phyloP scores from a whole-genome alignment of 257 asterid genomes.

The Echium plantagineum region DNA sequence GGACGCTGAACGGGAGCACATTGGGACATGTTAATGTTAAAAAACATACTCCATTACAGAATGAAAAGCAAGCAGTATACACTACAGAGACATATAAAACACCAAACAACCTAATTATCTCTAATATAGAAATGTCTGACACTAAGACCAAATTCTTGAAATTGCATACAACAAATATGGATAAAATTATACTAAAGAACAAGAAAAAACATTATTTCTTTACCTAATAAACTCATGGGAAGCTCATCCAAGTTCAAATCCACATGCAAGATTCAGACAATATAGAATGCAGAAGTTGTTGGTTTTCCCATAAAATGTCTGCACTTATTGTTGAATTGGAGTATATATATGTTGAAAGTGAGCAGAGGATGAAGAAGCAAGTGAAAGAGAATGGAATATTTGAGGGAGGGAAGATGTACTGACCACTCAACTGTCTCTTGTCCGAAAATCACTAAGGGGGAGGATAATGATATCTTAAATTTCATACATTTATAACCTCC shows the following conservation, averaged over 20 bases:
- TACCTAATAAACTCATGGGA: neutral
- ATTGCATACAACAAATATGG: neutral
- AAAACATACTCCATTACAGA: constrained; percentile 23
- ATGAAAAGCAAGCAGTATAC: neutral
- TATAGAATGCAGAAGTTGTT: neutral
- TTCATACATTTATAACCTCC: neutral
- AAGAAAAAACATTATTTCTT: neutral
- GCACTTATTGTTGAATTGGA: neutral
- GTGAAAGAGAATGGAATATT: too few relatives aligned
- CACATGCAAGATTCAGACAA: neutral
- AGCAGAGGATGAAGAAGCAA: neutral
- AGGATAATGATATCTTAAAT: neutral
- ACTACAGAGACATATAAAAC: too few relatives aligned
- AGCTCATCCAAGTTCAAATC: neutral
- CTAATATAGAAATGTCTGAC: neutral
- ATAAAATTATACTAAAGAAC: neutral
- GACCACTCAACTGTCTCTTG: neutral
- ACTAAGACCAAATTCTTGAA: neutral
- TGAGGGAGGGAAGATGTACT: neutral
- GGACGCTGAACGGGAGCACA: too few relatives aligned
- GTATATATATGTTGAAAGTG: neutral
- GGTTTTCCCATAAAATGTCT: too few relatives aligned
- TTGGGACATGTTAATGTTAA: constrained; percentile 3
- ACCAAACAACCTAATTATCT: neutral
- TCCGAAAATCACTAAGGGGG: neutral